Evolutionary conservation across 2,329 filamentous ascomycete species (phyloP).

Genomic region (Thielaviopsis punctulata): DNA sequence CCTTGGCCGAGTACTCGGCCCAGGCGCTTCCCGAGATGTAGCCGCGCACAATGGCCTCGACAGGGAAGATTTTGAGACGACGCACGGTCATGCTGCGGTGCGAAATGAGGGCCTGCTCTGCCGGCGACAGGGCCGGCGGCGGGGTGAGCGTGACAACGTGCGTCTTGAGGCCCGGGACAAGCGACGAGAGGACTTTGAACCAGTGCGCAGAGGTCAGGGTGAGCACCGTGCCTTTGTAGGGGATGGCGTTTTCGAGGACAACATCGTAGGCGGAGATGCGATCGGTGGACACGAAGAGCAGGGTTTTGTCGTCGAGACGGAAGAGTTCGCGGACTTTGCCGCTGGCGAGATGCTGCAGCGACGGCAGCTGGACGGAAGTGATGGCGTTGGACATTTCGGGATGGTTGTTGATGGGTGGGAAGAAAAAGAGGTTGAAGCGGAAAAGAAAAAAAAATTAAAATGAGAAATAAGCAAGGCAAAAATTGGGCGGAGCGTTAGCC

Average conservation of each 20-base stretch:
- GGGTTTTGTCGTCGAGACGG: slow-evolving; percentile 38
- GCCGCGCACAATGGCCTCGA: slow-evolving; percentile 71
- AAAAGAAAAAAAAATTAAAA: not conserved
- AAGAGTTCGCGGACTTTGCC: slow-evolving; percentile 73
- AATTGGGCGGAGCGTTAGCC: not conserved
- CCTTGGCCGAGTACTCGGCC: slow-evolving; percentile 53
- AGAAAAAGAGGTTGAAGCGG: not conserved
- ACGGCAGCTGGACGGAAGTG: slow-evolving; percentile 18
- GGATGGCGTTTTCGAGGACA: slow-evolving; percentile 54
- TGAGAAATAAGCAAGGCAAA: not conserved
- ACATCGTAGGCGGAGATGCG: slow-evolving; percentile 94
- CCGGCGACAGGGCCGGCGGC: slow-evolving; percentile 21
- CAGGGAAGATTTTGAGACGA: slow-evolving; percentile 54
- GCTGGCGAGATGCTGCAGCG: slow-evolving; percentile 21
- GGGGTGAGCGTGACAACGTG: slow-evolving; percentile 33
- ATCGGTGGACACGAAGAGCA: slow-evolving; percentile 75
- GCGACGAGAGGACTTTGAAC: slow-evolving; percentile 31
- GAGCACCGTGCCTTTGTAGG: slow-evolving; percentile 35
- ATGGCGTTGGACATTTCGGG: slow-evolving; percentile 14
- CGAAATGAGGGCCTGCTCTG: slow-evolving; percentile 35
- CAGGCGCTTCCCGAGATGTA: slow-evolving; percentile 80
- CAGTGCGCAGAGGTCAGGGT: slow-evolving; percentile 31
- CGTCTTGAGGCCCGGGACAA: slow-evolving; percentile 30
- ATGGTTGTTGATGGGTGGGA: not conserved
- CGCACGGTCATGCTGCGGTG: slow-evolving; percentile 63